Evolutionary conservation across 225 moss, liverwort and hornwort genomes (phyloP).

Genomic region (Bryum argenteum): DNA sequence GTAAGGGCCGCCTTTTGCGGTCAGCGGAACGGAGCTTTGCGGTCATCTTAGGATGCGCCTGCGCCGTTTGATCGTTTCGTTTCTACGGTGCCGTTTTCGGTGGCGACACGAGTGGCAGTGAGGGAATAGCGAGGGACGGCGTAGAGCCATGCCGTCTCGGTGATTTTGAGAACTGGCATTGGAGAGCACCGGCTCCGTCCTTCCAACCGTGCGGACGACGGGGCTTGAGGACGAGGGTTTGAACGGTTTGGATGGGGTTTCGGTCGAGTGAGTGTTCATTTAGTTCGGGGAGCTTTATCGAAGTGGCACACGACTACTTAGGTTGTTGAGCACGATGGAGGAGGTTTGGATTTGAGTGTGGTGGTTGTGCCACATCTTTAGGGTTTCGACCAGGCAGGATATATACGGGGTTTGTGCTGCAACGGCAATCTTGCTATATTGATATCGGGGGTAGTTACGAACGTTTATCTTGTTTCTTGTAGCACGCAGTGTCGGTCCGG

Average conservation of each 20-base stretch:
- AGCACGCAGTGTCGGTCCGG: conserved; percentile 17
- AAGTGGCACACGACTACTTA: conserved; percentile 3
- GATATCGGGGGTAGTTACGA: background rate
- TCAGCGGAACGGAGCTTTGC: background rate
- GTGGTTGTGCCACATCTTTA: conserved; percentile 26
- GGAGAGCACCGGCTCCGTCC: background rate
- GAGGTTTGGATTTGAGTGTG: conserved; percentile 23
- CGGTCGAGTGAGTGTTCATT: conserved; percentile 21
- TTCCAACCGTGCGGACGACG: too few species aligned
- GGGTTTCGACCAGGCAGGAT: conserved; percentile 26
- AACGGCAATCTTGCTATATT: conserved; percentile 2
- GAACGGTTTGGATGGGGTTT: conserved; percentile 30
- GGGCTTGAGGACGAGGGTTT: conserved; percentile 28
- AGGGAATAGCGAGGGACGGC: background rate
- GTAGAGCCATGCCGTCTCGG: conserved; percentile 3
- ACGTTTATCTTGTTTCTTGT: conserved; percentile 21
- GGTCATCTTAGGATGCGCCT: background rate
- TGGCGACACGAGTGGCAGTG: background rate
- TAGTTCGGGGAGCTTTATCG: background rate
- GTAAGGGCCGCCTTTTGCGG: background rate
- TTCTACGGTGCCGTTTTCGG: conserved; percentile 24
- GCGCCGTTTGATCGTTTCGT: background rate
- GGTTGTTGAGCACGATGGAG: conserved; percentile 25
- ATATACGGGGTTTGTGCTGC: conserved; percentile 22
- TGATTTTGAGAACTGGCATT: conserved; percentile 15